Evolutionary conservation across 345 rosid genomes (phyloP).

Genomic region (Gossypium turneri): DNA sequence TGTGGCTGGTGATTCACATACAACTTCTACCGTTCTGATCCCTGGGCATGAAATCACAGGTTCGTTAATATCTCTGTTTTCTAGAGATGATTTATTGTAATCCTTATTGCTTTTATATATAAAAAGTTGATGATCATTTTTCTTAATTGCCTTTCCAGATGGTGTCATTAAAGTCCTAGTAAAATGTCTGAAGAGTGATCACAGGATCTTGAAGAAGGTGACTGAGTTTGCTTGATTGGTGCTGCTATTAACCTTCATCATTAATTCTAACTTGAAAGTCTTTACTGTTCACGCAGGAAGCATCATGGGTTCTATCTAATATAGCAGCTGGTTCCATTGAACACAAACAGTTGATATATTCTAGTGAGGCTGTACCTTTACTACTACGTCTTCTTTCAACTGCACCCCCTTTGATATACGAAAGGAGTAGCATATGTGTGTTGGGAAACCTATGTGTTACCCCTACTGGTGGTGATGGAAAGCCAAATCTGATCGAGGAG

Average conservation of each 20-base stretch:
- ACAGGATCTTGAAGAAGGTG: conserved; percentile 91
- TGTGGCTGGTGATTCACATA: conserved; percentile 78
- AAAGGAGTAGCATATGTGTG: conserved; percentile 85
- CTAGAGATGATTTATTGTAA: conserved; percentile 10
- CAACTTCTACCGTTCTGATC: conserved; percentile 51
- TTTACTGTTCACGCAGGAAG: conserved; percentile 51
- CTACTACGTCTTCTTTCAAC: conserved; percentile 63
- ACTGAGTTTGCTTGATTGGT: conserved; percentile 1
- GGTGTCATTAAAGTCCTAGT: conserved; percentile 56
- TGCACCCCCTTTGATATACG: conserved; percentile 85
- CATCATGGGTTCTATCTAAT: conserved; percentile 94
- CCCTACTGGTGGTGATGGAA: conserved; percentile 53
- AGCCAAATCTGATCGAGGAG: conserved; percentile 63
- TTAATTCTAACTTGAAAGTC: conserved; percentile 6
- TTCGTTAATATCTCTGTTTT: conserved; percentile 28
- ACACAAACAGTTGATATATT: conserved; percentile 71
- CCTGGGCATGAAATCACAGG: conserved; percentile 69
- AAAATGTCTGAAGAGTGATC: conserved; percentile 88
- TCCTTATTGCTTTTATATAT: conserved; percentile 11
- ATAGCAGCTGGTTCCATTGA: conserved; percentile 89
- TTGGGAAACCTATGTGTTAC: conserved; percentile 96
- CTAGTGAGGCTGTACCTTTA: conserved; percentile 63
- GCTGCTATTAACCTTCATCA: neutral
- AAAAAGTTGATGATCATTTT: conserved; percentile 13
- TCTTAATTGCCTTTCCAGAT: conserved; percentile 37